A percentile compares a stretch with the other conserved stretches of the same genome.
Evolutionary conservation across 495 filamentous ascomycete species (phyloP).

Genomic region (Podospora comata): DNA sequence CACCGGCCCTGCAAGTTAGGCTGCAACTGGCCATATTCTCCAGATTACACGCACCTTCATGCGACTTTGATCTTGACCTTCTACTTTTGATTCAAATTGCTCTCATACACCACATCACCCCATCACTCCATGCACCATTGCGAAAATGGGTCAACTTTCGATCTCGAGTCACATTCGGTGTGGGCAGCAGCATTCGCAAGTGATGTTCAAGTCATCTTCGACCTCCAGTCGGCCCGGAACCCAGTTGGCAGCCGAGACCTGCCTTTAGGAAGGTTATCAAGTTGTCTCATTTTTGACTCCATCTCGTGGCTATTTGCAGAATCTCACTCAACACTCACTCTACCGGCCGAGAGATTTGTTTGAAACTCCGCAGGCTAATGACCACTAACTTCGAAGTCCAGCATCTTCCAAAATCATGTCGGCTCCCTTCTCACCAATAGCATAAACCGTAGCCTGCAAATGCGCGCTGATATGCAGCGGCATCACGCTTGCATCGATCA

Average conservation of each 20-base stretch:
- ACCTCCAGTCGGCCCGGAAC: not conserved
- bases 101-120: not conserved
- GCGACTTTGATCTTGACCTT: not conserved
- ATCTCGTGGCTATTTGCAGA: not conserved
- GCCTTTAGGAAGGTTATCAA: not conserved
- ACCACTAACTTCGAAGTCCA: not conserved
- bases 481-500: slow-evolving; percentile 54
- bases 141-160: not conserved
- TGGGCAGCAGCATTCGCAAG: not conserved
- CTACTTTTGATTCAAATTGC: not conserved
- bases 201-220: not conserved
- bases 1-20: not conserved
- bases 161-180: not conserved
- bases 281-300: no score
- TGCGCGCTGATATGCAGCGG: slow-evolving; percentile 50
- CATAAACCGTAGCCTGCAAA: slow-evolving; percentile 51
- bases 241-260: not conserved
- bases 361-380: not conserved
- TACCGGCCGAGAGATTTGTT: not conserved
- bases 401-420: slow-evolving; percentile 41
- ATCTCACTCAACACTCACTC: not conserved
- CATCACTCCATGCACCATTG: not conserved
- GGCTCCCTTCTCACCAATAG: slow-evolving; percentile 54
- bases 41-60: not conserved
- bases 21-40: not conserved